Evolutionary conservation across 2,329 filamentous ascomycete genomes (phyloP).

Genomic region (Paecilomyces niveus): DNA sequence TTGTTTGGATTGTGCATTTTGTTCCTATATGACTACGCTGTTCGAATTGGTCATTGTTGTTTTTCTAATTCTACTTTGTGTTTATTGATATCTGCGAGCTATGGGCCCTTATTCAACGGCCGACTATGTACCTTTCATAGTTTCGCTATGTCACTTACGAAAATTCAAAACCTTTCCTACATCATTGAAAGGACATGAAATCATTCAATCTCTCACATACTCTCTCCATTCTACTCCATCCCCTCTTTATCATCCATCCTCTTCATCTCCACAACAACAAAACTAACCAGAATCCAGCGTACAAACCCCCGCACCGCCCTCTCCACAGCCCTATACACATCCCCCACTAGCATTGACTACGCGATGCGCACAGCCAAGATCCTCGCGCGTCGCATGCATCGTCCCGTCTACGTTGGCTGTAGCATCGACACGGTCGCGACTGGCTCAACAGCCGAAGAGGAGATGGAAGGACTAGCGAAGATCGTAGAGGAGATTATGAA

Average conservation of each 20-base stretch:
- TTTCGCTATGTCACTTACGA: no score
- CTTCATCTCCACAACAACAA: background rate
- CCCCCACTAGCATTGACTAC: constrained; percentile 75
- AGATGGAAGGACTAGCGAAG: constrained; percentile 78
- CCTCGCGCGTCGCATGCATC: constrained; percentile 62
- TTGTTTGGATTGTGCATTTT: background rate
- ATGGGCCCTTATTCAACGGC: no score
- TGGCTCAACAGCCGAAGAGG: constrained; percentile 80
- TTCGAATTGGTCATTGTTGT: no score
- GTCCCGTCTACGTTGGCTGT: constrained; percentile 84
- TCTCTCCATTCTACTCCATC: no score
- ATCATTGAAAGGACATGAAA: no score
- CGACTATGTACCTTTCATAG: background rate
- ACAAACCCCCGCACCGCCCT: constrained; percentile 48
- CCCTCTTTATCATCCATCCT: background rate
- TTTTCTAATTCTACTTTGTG: no score
- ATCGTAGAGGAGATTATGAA: constrained; percentile 64
- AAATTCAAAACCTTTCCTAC: no score
- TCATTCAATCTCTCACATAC: no score
- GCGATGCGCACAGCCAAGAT: constrained; percentile 78
- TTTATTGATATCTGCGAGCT: no score
- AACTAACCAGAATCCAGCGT: constrained; percentile 20
- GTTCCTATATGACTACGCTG: no score
- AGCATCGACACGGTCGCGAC: constrained; percentile 72
- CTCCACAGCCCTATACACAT: constrained; percentile 68